Conservation (phyloP, 2,329 filamentous ascomycete genomes). For the Blastomyces emzantsi region DNA sequence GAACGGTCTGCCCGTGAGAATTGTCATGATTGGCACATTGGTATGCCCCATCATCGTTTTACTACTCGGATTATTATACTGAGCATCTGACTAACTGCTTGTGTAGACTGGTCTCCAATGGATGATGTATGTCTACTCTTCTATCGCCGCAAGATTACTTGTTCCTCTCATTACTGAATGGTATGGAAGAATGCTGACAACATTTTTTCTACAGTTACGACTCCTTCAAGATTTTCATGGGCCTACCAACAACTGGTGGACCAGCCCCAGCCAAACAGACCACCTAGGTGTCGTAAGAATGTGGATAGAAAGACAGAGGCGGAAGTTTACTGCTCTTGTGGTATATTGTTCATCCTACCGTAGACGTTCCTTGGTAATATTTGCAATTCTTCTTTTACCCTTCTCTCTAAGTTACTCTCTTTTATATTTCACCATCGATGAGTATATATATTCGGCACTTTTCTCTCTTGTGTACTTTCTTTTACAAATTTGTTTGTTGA, state of each 20-base stretch:
- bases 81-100: conserved; percentile 17
- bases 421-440: neutral
- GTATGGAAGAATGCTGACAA: conserved; percentile 19
- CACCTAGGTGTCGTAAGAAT: neutral
- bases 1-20: conserved; percentile 79
- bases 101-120: conserved; percentile 68
- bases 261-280: conserved; percentile 45
- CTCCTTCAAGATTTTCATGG: conserved; percentile 86
- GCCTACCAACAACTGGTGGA: conserved; percentile 73
- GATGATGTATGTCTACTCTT: conserved; percentile 65
- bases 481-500: neutral
- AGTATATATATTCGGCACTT: neutral
- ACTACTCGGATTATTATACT: neutral
- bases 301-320: neutral
- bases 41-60: conserved; percentile 21
- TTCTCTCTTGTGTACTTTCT: neutral
- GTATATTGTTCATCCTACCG: neutral
- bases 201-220: conserved; percentile 40
- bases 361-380: neutral
- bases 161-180: neutral
- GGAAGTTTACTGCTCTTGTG: neutral
- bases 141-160: neutral
- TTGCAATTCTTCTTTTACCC: neutral
- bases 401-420: neutral
- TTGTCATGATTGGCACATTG: conserved; percentile 79